A percentile compares a stretch with the other conserved stretches of the same genome.
phyloP scores from a whole-genome alignment of 257 asterid genomes.

The Salvia hispanica region DNA sequence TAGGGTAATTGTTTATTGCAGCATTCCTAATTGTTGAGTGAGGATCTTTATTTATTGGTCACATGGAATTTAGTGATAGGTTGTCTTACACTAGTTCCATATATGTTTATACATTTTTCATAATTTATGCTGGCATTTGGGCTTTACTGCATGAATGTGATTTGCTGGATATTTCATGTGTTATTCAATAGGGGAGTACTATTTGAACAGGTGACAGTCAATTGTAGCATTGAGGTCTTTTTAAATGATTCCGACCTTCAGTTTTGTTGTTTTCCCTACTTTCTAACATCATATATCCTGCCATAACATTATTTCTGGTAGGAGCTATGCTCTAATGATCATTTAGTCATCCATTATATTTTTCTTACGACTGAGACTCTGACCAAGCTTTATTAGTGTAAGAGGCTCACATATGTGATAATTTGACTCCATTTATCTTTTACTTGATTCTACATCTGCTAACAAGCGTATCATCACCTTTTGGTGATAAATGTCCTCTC shows the following conservation, averaged over 20 bases:
- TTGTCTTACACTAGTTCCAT: not conserved
- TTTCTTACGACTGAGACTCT: not conserved
- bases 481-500: not conserved
- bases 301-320: not conserved
- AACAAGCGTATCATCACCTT: not conserved
- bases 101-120: not conserved
- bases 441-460: not conserved
- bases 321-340: not conserved
- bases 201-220: not conserved
- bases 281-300: not conserved
- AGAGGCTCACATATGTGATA: not conserved
- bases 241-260: not conserved
- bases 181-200: not conserved
- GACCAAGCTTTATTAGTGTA: not conserved
- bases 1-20: constrained; percentile 54
- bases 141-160: not conserved
- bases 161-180: not conserved
- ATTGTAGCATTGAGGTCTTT: not conserved
- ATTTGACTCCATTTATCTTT: not conserved
- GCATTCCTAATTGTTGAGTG: not conserved
- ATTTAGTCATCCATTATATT: not conserved
- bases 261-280: not conserved
- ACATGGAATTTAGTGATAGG: not conserved
- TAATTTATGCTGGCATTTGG: not conserved
- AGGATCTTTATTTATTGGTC: not conserved